Base-by-base conservation (phyloP, 768 basidiomycete species). In the Lactifluus pinguis region DNA sequence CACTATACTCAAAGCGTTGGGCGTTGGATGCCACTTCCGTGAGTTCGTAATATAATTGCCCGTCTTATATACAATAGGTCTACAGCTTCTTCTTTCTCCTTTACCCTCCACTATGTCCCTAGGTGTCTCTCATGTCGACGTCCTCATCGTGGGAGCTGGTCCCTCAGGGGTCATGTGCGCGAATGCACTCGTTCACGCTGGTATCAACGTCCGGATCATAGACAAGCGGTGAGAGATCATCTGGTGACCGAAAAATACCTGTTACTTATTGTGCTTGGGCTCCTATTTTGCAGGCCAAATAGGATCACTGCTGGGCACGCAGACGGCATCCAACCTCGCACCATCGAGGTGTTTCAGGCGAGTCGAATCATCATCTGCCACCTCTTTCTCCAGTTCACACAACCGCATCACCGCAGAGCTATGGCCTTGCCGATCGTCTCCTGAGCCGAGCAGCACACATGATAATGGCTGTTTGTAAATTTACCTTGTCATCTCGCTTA, bases 361-460 rank as follows among this genome's bases (percentile, higher is more conserved):
- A 30, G 67, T 38, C 38, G 13, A 10, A 10, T 34, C 32, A 34
- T 34, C 9, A 1, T 34, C 32, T 25, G 25, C 25, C 2, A 38
- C 6, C 3, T 38, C 38, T 13, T 38, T 38, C 13, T 10, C 13
- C 8, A 13, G 38, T 10, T 38, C 38, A 38, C 3, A 13, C 38
- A 13, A 11, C 13, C 10, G 15, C 41, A 15, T 58, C 25, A 32
- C 29, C 9, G 11, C 54, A 90, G 87, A 91, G 87, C 63, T 90
- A 91, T 72, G 89, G 88, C 6, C 77, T 91, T 6, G 85, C 80
- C 0, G 83, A 88, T 17, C 77, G 80, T 3, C 67, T 91, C 21
- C 61, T 89, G 29, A 76, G 72, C 44, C 80, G 88, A 66, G 87
- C 82, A 6, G 83, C 82, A 60, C 85, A 87, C 52, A 77, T 91